These are phyloP conservation scores for Pleoardoris graminearum DNA, from an alignment of 2,329 filamentous ascomycete species.

Conservation along the genomic window DNA sequence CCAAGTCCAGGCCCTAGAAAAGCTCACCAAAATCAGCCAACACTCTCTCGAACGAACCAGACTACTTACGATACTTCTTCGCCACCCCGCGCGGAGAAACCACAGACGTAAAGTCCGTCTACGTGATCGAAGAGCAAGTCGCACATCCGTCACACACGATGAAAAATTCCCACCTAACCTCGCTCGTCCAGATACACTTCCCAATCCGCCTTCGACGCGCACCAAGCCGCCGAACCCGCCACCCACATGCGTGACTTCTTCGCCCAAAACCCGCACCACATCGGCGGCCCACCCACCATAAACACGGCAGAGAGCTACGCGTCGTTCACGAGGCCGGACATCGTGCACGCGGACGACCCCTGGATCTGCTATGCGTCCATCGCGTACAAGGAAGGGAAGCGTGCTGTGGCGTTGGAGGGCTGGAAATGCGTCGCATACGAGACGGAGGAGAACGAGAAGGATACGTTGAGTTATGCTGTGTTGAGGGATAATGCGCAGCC, in stretches of 20 bases:
- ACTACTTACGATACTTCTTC: slow-evolving; percentile 16
- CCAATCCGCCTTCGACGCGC: slow-evolving; percentile 24
- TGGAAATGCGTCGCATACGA: slow-evolving; percentile 24
- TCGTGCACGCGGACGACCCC: slow-evolving; percentile 13
- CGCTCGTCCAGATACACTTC: slow-evolving; percentile 21
- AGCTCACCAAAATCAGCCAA: slow-evolving; percentile 12
- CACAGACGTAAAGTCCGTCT: slow-evolving; percentile 19
- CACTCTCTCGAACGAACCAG: slow-evolving; percentile 19
- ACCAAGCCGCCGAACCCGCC: slow-evolving; percentile 19
- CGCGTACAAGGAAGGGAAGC: slow-evolving; percentile 24
- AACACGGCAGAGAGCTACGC: slow-evolving; percentile 13
- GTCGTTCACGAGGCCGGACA: slow-evolving; percentile 18
- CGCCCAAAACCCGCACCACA: slow-evolving; percentile 8
- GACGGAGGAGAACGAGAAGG: slow-evolving; percentile 24
- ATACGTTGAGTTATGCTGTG: slow-evolving; percentile 25
- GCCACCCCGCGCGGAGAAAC: slow-evolving; percentile 13
- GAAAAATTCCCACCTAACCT: neutral
- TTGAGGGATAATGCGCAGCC: slow-evolving; percentile 20
- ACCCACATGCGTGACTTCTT: slow-evolving; percentile 17
- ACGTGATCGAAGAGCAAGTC: slow-evolving; percentile 25
- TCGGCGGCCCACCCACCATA: slow-evolving; percentile 13
- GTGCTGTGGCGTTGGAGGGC: slow-evolving; percentile 18
- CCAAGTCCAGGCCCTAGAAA: slow-evolving; percentile 15
- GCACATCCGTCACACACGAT: neutral
- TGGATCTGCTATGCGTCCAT: slow-evolving; percentile 25